These are phyloP conservation scores for Phytophthora sp. DNA, from an alignment of 352 stramenopile genomes.

Conservation along the genomic window DNA sequence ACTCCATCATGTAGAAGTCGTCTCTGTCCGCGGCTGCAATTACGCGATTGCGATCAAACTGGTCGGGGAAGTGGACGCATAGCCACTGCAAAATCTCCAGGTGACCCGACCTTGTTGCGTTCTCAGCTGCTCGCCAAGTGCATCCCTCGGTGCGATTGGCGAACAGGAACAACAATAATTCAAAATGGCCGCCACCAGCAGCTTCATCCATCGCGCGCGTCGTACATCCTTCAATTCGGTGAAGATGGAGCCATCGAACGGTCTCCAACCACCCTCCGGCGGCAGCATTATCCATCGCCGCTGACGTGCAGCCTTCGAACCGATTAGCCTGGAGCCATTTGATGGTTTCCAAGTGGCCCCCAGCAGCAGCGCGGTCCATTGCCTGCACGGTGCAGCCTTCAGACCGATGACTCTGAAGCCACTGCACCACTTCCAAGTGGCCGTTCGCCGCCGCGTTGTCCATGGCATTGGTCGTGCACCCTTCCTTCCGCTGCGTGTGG, in stretches of 20 bases:
- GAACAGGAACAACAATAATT: constrained; percentile 40
- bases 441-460: constrained; percentile 39
- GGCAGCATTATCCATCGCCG: constrained; percentile 36
- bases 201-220: constrained; percentile 44
- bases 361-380: constrained; percentile 31
- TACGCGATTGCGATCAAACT: constrained; percentile 43
- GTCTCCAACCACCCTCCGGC: constrained; percentile 28
- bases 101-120: constrained; percentile 19
- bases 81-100: constrained; percentile 43
- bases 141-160: constrained; percentile 29
- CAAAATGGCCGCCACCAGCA: constrained; percentile 37
- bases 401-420: constrained; percentile 31
- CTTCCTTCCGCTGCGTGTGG: constrained; percentile 22
- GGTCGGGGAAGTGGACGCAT: constrained; percentile 15
- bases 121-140: constrained; percentile 32
- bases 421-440: constrained; percentile 33
- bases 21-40: constrained; percentile 31
- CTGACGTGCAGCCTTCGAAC: constrained; percentile 30
- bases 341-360: constrained; percentile 26
- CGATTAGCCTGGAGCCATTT: constrained; percentile 34
- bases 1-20: constrained; percentile 42
- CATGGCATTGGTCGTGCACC: constrained; percentile 36
- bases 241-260: constrained; percentile 31
- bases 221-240: constrained; percentile 41
- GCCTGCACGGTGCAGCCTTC: constrained; percentile 34